Percentiles rank a stretch among this genome's conserved stretches.
Evolutionary conservation across 1,284 basidiomycete species (phyloP).

Genomic region (Ganoderma lingzhi): DNA sequence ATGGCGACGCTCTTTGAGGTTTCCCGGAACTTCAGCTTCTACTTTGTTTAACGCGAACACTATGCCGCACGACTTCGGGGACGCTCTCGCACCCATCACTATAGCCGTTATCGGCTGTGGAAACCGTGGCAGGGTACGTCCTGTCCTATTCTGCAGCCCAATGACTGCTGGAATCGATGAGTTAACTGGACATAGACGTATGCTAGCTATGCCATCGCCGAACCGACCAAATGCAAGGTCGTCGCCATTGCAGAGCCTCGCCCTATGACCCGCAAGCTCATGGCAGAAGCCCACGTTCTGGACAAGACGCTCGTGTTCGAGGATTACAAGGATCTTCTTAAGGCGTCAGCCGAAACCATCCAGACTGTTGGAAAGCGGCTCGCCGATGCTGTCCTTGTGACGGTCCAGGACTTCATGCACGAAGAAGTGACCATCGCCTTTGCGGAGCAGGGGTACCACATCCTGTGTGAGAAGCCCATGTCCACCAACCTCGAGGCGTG

Average conservation of each 20-base stretch:
- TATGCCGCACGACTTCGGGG: constrained; percentile 39
- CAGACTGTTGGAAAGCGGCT: constrained; percentile 68
- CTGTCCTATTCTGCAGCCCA: neutral
- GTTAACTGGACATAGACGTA: constrained; percentile 61
- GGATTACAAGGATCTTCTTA: constrained; percentile 76
- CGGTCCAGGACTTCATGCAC: constrained; percentile 84
- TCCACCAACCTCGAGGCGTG: constrained; percentile 79
- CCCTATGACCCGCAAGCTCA: constrained; percentile 64
- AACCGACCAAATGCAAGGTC: constrained; percentile 73
- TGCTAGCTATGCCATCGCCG: constrained; percentile 64
- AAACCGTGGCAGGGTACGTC: constrained; percentile 73
- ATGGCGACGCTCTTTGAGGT: constrained; percentile 30
- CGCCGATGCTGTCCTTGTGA: constrained; percentile 82
- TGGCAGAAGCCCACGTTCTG: constrained; percentile 64
- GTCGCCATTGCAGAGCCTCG: constrained; percentile 88
- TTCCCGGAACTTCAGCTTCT: constrained; percentile 21
- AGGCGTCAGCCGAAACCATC: constrained; percentile 72
- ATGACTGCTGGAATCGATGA: neutral
- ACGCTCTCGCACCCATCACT: constrained; percentile 47
- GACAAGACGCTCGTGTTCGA: constrained; percentile 72
- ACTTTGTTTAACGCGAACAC: constrained; percentile 7
- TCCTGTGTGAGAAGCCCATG: constrained; percentile 93
- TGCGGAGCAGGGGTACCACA: constrained; percentile 82
- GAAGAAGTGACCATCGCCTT: constrained; percentile 77
- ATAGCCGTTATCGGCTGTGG: constrained; percentile 78